Evolutionary conservation across 495 filamentous ascomycete species (phyloP).

Genomic region (Daldinia childiae): DNA sequence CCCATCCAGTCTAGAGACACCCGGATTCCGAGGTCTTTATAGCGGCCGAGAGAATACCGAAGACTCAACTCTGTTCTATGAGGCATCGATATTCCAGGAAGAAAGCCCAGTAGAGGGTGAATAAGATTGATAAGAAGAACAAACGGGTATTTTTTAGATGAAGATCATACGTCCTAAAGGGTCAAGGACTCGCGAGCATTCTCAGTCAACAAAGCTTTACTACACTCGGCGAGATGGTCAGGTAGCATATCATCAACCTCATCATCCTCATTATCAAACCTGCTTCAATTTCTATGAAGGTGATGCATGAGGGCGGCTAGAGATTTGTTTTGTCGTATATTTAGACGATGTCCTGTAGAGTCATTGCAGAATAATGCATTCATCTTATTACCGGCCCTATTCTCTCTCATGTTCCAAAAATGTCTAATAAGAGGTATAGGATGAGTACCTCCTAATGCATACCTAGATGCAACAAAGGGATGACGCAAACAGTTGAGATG

Average conservation of each 20-base stretch:
- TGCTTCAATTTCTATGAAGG: conserved; percentile 10
- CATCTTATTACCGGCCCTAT: conserved; percentile 7
- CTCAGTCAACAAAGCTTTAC: conserved; percentile 9
- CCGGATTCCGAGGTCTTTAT: conserved; percentile 56
- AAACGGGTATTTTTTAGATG: not conserved
- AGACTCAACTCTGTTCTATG: conserved; percentile 50
- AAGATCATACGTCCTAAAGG: conserved; percentile 5
- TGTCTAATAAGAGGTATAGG: not conserved
- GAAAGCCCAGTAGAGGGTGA: conserved; percentile 15
- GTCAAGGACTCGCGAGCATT: conserved; percentile 4
- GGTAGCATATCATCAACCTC: not conserved
- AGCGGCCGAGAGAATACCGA: conserved; percentile 59
- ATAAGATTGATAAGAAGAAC: conserved; percentile 2
- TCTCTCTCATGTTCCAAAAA: conserved; percentile 14
- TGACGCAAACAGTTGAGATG: conserved; percentile 28
- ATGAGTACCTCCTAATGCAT: not conserved
- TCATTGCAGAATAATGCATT: conserved; percentile 13
- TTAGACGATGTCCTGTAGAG: not conserved
- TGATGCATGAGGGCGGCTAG: not conserved
- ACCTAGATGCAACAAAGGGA: conserved; percentile 30
- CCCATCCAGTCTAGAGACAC: conserved; percentile 48
- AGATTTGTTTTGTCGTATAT: conserved; percentile 17
- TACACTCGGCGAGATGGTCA: conserved; percentile 3
- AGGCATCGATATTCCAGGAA: conserved; percentile 31
- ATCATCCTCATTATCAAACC: conserved; percentile 18